These are phyloP conservation scores for Falciphora oryzae DNA, from an alignment of 2,329 filamentous ascomycete genomes.

Conservation along the genomic window DNA sequence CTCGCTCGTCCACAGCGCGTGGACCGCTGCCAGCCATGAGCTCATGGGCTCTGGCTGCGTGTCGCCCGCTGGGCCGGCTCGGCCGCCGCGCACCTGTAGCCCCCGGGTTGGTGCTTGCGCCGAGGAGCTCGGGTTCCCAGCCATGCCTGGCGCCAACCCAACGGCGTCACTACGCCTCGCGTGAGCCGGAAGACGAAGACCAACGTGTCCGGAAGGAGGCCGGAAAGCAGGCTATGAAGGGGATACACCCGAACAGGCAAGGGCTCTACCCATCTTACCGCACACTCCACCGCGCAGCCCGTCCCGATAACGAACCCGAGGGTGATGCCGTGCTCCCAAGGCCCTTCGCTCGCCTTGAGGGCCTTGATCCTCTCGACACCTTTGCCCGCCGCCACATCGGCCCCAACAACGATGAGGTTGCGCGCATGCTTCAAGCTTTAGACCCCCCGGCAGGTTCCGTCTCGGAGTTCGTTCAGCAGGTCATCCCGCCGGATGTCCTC, in stretches of 20 bases:
- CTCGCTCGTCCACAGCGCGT: not conserved
- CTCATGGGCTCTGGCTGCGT: not conserved
- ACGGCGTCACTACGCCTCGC: not conserved
- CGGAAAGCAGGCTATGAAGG: not conserved
- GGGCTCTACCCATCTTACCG: not conserved
- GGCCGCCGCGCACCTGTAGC: not conserved
- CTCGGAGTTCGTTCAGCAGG: constrained; percentile 79
- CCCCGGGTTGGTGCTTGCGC: not conserved
- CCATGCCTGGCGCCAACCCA: not conserved
- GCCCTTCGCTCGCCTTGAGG: not conserved
- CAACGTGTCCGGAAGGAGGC: not conserved
- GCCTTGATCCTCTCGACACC: constrained; percentile 41
- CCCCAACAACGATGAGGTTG: constrained; percentile 61
- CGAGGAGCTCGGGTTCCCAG: no score
- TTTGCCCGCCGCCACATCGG: constrained; percentile 86
- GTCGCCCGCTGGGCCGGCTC: not conserved
- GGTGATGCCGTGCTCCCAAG: not conserved
- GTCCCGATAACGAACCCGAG: no score
- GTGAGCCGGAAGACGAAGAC: not conserved
- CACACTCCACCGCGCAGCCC: no score
- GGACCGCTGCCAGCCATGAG: not conserved
- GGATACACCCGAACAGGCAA: no score
- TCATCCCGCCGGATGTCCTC: constrained; percentile 74
- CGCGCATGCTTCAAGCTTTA: constrained; percentile 74
- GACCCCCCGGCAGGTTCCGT: constrained; percentile 67